Evolutionary conservation across 106 monocot genomes (phyloP).

Genomic region (Allium cepa): DNA sequence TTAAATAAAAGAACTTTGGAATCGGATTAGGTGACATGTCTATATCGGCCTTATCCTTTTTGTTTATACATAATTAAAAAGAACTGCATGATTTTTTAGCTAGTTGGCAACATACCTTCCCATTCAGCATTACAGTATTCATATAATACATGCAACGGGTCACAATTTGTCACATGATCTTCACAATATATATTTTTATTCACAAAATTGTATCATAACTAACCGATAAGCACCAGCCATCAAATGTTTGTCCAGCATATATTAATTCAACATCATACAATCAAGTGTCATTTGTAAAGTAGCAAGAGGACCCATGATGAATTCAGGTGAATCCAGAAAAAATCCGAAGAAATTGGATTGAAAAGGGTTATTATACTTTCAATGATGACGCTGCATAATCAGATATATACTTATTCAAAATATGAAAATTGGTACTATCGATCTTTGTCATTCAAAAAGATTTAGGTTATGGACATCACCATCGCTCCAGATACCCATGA

Average conservation of each 20-base stretch:
- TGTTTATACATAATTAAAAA: neutral
- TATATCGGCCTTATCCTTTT: constrained; percentile 9
- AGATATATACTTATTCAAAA: neutral
- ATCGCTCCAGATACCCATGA: neutral
- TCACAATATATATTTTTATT: neutral
- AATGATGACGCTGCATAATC: neutral
- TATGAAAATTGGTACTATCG: neutral
- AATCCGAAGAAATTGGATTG: constrained; percentile 8
- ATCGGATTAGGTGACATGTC: constrained; percentile 12
- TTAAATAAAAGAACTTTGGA: constrained; percentile 8
- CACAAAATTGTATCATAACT: neutral
- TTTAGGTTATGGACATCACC: neutral
- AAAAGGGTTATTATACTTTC: constrained; percentile 1
- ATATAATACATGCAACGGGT: constrained; percentile 5
- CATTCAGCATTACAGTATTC: neutral
- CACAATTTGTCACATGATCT: constrained; percentile 6
- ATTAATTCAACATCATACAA: neutral
- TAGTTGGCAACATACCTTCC: neutral
- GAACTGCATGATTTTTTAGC: neutral
- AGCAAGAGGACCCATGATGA: neutral
- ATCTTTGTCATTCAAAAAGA: neutral
- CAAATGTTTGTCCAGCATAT: no score
- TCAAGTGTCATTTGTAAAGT: constrained; percentile 1
- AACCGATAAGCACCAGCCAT: no score
- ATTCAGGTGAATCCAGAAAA: constrained; percentile 1